Percentiles rank a stretch among this genome's conserved stretches.
These are phyloP conservation scores for Hibiscus mutabilis DNA, from an alignment of 345 rosid species.

Conservation along the genomic window DNA sequence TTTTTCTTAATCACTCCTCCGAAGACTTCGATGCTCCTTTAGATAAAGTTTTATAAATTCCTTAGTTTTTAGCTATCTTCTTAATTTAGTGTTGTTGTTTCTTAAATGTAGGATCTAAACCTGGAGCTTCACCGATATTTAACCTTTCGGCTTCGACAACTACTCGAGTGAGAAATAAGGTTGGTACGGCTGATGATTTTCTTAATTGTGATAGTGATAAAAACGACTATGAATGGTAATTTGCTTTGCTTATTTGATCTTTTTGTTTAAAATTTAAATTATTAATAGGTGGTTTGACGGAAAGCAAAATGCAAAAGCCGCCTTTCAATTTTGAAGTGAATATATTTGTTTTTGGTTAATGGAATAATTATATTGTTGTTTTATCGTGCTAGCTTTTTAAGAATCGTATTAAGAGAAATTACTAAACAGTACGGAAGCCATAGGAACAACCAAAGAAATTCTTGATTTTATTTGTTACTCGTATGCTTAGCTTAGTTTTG, in stretches of 20 bases:
- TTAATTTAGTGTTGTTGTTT: constrained; percentile 1
- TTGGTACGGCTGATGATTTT: constrained; percentile 81
- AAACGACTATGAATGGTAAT: constrained; percentile 93
- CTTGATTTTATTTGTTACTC: not conserved
- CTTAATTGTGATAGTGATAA: constrained; percentile 86
- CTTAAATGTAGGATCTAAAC: constrained; percentile 55
- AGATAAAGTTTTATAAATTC: constrained; percentile 29
- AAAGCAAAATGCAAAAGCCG: not conserved
- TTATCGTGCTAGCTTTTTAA: not conserved
- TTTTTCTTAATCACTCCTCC: constrained; percentile 38
- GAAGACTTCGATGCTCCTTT: constrained; percentile 64
- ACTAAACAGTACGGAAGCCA: not conserved
- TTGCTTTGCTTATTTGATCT: not conserved
- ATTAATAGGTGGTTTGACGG: too few species aligned
- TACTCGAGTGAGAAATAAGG: constrained; percentile 43
- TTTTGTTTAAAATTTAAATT: too few species aligned
- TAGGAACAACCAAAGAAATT: not conserved
- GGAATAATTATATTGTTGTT: not conserved
- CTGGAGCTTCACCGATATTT: constrained; percentile 75
- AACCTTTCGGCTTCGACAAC: constrained; percentile 52
- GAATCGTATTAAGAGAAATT: not conserved
- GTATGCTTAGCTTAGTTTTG: not conserved
- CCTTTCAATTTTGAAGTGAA: too few species aligned
- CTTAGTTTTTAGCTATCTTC: not conserved
- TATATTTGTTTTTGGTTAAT: too few species aligned